Evolutionary conservation across 495 filamentous ascomycete species (phyloP), one percentile per base, ranked within the genome.

Genomic region (Aspergillus affinis): DNA sequence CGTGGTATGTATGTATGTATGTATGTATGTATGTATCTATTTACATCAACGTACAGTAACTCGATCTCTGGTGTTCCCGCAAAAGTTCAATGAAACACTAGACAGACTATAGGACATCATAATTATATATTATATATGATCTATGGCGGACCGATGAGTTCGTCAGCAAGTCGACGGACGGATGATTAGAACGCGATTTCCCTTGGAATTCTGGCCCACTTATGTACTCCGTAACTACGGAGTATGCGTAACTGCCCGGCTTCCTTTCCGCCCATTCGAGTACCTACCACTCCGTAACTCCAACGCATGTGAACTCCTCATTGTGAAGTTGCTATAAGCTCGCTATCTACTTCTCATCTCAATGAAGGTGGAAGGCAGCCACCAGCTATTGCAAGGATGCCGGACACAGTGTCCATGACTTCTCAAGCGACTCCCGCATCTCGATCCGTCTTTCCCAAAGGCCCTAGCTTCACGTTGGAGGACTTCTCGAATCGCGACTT

Each of bases 401-500:
- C 68, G 61, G 77, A 79, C 60, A 75, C 71, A 73, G 66, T 72
- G 71, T 76, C 75, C 63, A 63, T 74, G 49, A 62, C 57, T 46
- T 64, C 69, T 47, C 65, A 65, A 26, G 66, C 75, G 27, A 76
- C 62, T 62, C 65, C 73, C 61, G 61, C 76, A 10, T 65, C 68
- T 51, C 84, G 88, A 73, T 77, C 88, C 46, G 80, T 92, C 65
- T 93, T 91, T 72, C 88, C 88, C 49, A 83, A 85, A 69, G 90
- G 88, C 20, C 90, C 90, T 49, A 85, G 81, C 72, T 96, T 96
- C 77, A 89, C 85, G 7, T 81, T 96, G 63, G 91, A 95, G 20
- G 90, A 90, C 73, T 96, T 97, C 79, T 93, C 91, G 49, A 75
- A 78, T 58, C 81, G 81, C 20, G 94, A 97, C 76, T 99, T 97